phyloP scores from a whole-genome alignment of 352 stramenopile species.

The Globisporangium nagaii region DNA sequence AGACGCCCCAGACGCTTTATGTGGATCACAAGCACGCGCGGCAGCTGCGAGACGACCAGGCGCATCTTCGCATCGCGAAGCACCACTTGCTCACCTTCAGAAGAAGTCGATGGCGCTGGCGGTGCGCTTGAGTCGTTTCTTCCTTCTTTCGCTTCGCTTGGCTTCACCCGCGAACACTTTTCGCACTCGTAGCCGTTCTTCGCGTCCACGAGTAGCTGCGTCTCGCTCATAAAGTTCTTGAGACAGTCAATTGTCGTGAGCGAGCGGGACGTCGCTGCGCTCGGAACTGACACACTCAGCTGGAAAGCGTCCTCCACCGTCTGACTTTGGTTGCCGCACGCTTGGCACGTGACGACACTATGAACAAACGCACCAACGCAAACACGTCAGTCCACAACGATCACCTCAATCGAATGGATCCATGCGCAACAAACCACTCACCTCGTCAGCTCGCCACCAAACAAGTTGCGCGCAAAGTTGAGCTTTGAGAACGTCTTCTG shows the following conservation, averaged over 20 bases:
- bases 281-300: slow-evolving; percentile 49
- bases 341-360: slow-evolving; percentile 37
- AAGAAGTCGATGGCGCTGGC: slow-evolving; percentile 10
- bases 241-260: slow-evolving; percentile 41
- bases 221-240: slow-evolving; percentile 41
- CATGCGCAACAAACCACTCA: slow-evolving; percentile 12
- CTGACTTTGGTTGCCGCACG: slow-evolving; percentile 42
- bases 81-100: slow-evolving; percentile 23
- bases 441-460: slow-evolving; percentile 50
- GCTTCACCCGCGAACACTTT: slow-evolving; percentile 42
- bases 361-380: not conserved
- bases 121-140: slow-evolving; percentile 1
- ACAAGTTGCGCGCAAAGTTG: slow-evolving; percentile 59
- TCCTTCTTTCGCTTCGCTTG: too few species aligned
- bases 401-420: not conserved
- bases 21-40: slow-evolving; percentile 60
- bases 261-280: slow-evolving; percentile 6
- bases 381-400: not conserved
- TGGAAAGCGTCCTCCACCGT: slow-evolving; percentile 61
- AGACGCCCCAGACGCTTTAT: slow-evolving; percentile 52
- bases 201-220: slow-evolving; percentile 31
- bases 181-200: slow-evolving; percentile 75
- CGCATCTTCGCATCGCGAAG: slow-evolving; percentile 54
- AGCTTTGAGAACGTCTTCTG: slow-evolving; percentile 38
- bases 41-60: slow-evolving; percentile 39